Conservation (phyloP, 2,329 filamentous ascomycete species). For the Fusarium xyrophilum region DNA sequence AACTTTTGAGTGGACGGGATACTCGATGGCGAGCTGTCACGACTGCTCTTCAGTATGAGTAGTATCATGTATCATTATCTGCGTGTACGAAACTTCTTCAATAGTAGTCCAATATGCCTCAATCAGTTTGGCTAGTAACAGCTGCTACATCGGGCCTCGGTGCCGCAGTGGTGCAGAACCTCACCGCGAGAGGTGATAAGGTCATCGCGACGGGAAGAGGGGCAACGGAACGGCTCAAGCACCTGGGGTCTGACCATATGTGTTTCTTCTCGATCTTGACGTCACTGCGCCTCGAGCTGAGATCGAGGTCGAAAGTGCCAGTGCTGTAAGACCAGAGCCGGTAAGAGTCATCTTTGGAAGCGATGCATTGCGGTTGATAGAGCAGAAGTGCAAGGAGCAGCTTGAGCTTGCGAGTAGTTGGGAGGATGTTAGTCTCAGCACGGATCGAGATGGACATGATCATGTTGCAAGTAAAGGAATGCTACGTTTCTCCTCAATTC, state of each 20-base stretch:
- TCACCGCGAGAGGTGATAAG: background rate
- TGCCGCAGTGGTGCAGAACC: constrained; percentile 5
- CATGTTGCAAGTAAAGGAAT: constrained; percentile 13
- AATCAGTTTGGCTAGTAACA: constrained; percentile 3
- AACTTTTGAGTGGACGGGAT: background rate
- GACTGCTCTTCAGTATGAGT: background rate
- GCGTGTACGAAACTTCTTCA: fast-evolving
- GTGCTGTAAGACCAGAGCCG: background rate
- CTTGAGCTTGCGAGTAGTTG: background rate
- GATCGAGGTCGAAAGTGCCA: background rate
- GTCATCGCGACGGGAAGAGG: constrained; percentile 5
- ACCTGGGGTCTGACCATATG: background rate
- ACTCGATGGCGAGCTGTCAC: background rate
- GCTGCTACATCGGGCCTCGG: constrained; percentile 10
- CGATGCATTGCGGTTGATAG: background rate
- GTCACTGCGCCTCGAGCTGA: background rate
- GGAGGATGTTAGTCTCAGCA: constrained; percentile 4
- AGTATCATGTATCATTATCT: background rate
- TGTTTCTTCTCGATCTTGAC: constrained; percentile 1
- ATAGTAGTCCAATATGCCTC: background rate
- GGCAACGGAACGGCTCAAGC: background rate
- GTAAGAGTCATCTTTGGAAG: constrained; percentile 3
- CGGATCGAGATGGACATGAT: background rate
- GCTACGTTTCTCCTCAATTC: constrained; percentile 1
- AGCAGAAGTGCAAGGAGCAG: constrained; percentile 10